Base-by-base conservation (phyloP, 1,139 yeast species). In the Trichomonascaceae sp. region DNA sequence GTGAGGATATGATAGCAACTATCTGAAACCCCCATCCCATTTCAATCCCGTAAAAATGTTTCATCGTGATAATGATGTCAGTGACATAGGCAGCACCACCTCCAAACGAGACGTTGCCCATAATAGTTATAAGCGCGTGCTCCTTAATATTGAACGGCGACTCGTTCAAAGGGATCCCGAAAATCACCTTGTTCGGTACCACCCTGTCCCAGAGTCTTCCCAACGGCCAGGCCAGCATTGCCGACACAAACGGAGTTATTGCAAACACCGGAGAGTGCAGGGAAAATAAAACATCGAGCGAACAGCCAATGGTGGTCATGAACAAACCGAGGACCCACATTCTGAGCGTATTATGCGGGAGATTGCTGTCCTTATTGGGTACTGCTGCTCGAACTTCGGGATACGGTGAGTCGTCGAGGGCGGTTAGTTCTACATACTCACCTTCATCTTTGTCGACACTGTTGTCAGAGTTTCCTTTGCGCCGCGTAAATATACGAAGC, bases 321-420 rank as follows among this genome's bases (percentile, higher is more conserved):
- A 73, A 47, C 17, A 62, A 26, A 0, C 67, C 68, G 31, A 72
- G 50, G 9, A 63, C 55, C 81, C 81, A 75, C 65, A 70, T 69
- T 51, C 84, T 64, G 33, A 74, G 46, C 17, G 82, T 75, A 46
- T 69, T 71, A 47, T 73, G 79, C 1, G 74, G 76, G 23, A 72
- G 45, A 1, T 59, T 40, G 48, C 74, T 76, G 49, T 75, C 82
- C 17, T 62, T 57, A 26, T 74, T 66, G 2, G 80, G 78, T 27
- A 76, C 80, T 3, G 80, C 67, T 4, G 80, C 79, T 48, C 82
- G 64, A 28, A 76, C 84, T 50, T 76, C 82, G 0, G 80, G 74
- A 49, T 71, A 73, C 5, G 79, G 76, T 15, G 77, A 71, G 47
- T 75, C 76, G 46, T 71, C 54, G 27, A 46, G 46, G 2, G 52